These are phyloP conservation scores for Candida yuanshanica DNA, from an alignment of 805 yeast genomes.

Conservation along the genomic window DNA sequence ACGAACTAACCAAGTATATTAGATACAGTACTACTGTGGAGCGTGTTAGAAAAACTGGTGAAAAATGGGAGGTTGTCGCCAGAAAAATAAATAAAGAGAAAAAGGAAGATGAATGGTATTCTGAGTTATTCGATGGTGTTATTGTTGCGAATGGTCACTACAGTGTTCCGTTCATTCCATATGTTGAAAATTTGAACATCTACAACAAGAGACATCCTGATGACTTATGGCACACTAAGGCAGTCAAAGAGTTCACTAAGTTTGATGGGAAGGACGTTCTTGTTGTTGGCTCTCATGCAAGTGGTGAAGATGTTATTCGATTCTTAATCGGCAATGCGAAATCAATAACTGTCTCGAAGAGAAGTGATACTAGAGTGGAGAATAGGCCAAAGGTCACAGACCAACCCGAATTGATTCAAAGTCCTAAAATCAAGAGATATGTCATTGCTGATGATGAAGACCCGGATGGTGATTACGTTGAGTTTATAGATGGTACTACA, in stretches of 20 bases:
- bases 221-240: slow-evolving; percentile 43
- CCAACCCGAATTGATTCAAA: slow-evolving; percentile 38
- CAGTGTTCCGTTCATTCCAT: slow-evolving; percentile 35
- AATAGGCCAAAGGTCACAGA: slow-evolving; percentile 7
- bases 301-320: slow-evolving; percentile 37
- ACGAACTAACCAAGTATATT: background rate
- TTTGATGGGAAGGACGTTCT: slow-evolving; percentile 21
- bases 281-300: slow-evolving; percentile 35
- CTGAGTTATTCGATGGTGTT: slow-evolving; percentile 33
- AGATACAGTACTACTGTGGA: slow-evolving; percentile 3
- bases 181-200: slow-evolving; percentile 13
- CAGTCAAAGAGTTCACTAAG: slow-evolving; percentile 19
- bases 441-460: slow-evolving; percentile 17
- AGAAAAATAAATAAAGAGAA: slow-evolving; percentile 9
- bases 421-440: slow-evolving; percentile 24
- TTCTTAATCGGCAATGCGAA: slow-evolving; percentile 27
- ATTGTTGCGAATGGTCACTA: slow-evolving; percentile 38
- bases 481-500: slow-evolving; percentile 28
- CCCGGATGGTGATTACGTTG: slow-evolving; percentile 20
- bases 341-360: slow-evolving; percentile 55
- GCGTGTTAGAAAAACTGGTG: slow-evolving; percentile 3
- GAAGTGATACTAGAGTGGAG: slow-evolving; percentile 33
- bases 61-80: slow-evolving; percentile 27
- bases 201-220: slow-evolving; percentile 24
- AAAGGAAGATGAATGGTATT: slow-evolving; percentile 29